Evolutionary conservation across 1,139 yeast genomes (phyloP), one percentile per base, ranked within the genome.

Genomic region (Candida sojae): DNA sequence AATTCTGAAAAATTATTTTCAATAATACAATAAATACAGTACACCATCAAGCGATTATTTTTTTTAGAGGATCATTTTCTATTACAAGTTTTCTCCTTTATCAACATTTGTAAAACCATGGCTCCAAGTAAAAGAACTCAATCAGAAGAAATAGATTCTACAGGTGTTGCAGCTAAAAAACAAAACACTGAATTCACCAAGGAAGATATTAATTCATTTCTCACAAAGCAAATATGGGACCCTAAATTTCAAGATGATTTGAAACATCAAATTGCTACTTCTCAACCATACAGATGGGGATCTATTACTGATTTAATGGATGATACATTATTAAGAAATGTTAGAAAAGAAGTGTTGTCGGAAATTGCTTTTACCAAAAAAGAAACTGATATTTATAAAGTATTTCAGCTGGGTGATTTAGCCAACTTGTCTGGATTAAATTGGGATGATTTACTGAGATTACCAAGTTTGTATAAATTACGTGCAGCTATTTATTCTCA

Each of bases 321-420:
- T 61, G 97, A 92, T 54, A 80, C 83, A 0, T 70, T 95, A 28
- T 70, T 95, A 48, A 74, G 95, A 54, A 77, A 79, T 37, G 99
- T 95, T 2, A 79, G 98, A 44, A 79, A 80, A 49, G 99, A 95
- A 64, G 92, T 95, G 36, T 78, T 89, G 57, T 73, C 77, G 6
- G 88, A 91, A 60, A 85, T 95, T 51, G 95, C 88, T 42, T 95
- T 95, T 71, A 91, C 98, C 17, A 83, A 85, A 60, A 95, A 93
- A 67, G 99, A 95, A 66, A 95, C 99, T 0, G 99, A 95, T 62
- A 95, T 95, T 53, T 95, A 95, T 68, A 92, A 90, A 64, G 96
- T 95, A 31, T 86, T 78, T 64, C 99, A 95, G 67, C 86, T 95
- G 43, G 99, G 99, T 28, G 99, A 95, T 66, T 76, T 95, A 58